Base-by-base conservation (phyloP, 2,329 filamentous ascomycete species). In the Colletotrichum cereale region DNA sequence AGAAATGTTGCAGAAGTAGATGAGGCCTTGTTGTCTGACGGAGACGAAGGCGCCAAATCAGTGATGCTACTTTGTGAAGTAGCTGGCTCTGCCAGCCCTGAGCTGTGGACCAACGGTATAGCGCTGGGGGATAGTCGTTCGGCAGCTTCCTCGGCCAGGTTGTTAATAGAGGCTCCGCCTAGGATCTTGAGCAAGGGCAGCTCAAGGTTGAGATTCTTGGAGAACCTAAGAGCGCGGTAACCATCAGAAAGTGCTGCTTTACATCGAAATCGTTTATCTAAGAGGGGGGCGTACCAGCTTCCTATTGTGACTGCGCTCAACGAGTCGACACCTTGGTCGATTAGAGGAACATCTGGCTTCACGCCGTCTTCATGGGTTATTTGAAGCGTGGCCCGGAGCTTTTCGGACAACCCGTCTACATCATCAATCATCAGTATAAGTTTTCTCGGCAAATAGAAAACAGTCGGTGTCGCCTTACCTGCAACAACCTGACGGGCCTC, bases 141-240 rank as follows among this genome's bases (percentile, higher is more conserved):
- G n/a, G 55, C 63, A 2, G 63, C 63, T n/a, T 66, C 63, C 16
- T 50, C 63, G 11, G 63, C 63, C 24, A 72, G 50, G 44, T 75
- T 74, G 3, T 60, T 56, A 11, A 76, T 57, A 5, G 74, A 75
- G 2, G 66, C 75, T 12, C 81, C 82, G 16, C 81, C 77, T 3
- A 86, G 73, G 47, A 87, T 78, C 70, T 84, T 84, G 18, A 87
- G 76, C 0, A 86, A 79, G 0, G 84, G 82, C 2, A 87, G 77
- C 47, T 87, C 82, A 1, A 83, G 75, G 1, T 80, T 72, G 0
- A 87, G 58, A 61, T 84, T 78, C 69, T 84, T 85, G 31, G 82
- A 62, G 70, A 86, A 86, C 86, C 55, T 56, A 21, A 47, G 53
- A 24, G 8, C 31, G 31, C 10, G 6, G 6, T 44, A 10, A 10